Percentiles rank a stretch among this genome's conserved stretches.
These are phyloP conservation scores for Ophiostoma piceae DNA, from an alignment of 2,329 filamentous ascomycete genomes.

Conservation along the genomic window DNA sequence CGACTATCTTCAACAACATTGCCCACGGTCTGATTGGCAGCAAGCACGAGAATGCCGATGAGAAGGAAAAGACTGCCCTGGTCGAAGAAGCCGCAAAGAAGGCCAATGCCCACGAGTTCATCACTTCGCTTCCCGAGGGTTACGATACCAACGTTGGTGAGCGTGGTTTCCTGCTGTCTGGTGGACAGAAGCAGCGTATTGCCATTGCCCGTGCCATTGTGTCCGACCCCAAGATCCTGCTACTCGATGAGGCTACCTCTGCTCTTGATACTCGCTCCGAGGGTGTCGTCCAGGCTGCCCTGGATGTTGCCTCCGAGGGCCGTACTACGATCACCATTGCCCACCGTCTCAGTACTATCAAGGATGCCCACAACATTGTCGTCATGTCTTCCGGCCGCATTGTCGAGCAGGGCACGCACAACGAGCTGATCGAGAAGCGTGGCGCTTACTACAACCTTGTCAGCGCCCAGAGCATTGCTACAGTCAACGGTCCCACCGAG, in stretches of 20 bases:
- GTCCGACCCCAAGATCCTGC: constrained; percentile 82
- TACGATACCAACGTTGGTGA: constrained; percentile 96
- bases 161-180: constrained; percentile 83
- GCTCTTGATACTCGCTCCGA: constrained; percentile 93
- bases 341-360: constrained; percentile 91
- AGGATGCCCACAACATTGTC: constrained; percentile 89
- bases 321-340: constrained; percentile 95
- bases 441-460: constrained; percentile 81
- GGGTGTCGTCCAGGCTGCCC: constrained; percentile 85
- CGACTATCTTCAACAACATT: constrained; percentile 86
- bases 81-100: constrained; percentile 78
- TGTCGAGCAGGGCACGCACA: constrained; percentile 85
- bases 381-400: constrained; percentile 85
- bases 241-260: constrained; percentile 92
- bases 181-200: constrained; percentile 95
- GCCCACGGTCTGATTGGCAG: constrained; percentile 86
- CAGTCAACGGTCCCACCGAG: constrained; percentile 50
- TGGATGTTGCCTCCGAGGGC: constrained; percentile 78
- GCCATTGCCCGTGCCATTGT: constrained; percentile 89
- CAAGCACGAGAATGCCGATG: constrained; percentile 59
- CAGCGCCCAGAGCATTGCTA: constrained; percentile 76
- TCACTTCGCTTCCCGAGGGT: constrained; percentile 72
- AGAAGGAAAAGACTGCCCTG: constrained; percentile 63
- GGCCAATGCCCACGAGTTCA: constrained; percentile 93
- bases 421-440: constrained; percentile 63